phyloP scores from a whole-genome alignment of 805 yeast species.

The Yamadazyma endophytica region DNA sequence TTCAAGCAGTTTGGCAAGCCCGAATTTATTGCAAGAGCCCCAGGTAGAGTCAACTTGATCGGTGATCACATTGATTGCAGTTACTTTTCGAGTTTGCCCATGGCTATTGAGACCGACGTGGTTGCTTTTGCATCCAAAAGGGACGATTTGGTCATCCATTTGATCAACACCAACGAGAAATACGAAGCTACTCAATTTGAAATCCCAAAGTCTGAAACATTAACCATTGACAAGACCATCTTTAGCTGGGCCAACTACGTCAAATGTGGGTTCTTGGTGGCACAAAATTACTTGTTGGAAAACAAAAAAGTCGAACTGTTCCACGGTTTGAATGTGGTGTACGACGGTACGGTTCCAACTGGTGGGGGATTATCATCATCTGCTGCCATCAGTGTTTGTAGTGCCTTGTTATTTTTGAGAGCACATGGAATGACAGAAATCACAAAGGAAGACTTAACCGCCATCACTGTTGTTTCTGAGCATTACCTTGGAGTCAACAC shows the following conservation, averaged over 20 bases:
- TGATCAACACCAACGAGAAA: constrained; percentile 28
- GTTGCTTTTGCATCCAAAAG: constrained; percentile 45
- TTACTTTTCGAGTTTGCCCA: constrained; percentile 63
- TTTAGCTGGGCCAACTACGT: constrained; percentile 68
- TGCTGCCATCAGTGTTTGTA: constrained; percentile 67
- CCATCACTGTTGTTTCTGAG: constrained; percentile 61
- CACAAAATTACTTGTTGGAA: constrained; percentile 42
- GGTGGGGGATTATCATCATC: constrained; percentile 71
- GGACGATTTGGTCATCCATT: constrained; percentile 12
- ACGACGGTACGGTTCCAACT: constrained; percentile 66
- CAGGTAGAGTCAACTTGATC: constrained; percentile 73
- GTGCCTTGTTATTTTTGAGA: constrained; percentile 52
- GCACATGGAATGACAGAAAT: constrained; percentile 45
- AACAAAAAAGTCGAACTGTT: constrained; percentile 24
- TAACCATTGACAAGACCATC: constrained; percentile 44
- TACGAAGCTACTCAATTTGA: constrained; percentile 34
- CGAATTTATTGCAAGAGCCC: constrained; percentile 55
- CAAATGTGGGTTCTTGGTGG: constrained; percentile 61
- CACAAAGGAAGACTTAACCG: constrained; percentile 49
- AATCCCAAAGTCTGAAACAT: constrained; percentile 32
- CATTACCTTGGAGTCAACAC: constrained; percentile 71
- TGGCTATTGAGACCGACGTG: constrained; percentile 67
- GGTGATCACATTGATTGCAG: constrained; percentile 76
- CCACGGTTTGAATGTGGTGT: constrained; percentile 48
- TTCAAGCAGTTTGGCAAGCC: constrained; percentile 27